Percentiles rank a stretch among this genome's conserved stretches.
Conservation (phyloP, 2,329 filamentous ascomycete genomes). For the Aspergillus aculeatus region DNA sequence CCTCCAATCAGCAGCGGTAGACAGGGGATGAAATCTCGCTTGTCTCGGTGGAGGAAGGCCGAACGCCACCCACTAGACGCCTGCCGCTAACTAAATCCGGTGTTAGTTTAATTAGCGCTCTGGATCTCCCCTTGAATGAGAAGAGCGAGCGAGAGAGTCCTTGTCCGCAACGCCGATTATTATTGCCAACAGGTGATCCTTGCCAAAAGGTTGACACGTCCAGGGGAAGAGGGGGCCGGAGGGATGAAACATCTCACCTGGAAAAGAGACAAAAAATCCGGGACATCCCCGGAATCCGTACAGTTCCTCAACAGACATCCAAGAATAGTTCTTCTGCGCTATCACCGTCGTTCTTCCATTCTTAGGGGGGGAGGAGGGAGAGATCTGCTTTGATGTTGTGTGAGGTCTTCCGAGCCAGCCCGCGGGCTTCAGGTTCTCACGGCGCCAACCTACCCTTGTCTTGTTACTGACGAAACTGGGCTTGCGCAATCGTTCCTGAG, state of each 20-base stretch:
- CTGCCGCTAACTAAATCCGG: conserved; percentile 9
- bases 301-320: neutral
- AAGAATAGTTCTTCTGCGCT: conserved; percentile 2
- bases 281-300: neutral
- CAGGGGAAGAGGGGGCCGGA: neutral
- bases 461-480: no score
- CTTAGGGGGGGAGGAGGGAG: neutral
- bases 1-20: conserved; percentile 17
- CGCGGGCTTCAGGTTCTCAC: neutral
- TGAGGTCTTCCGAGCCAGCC: neutral
- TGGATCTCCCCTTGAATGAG: conserved; percentile 1
- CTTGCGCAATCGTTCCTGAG: no score
- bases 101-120: conserved; percentile 19
- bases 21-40: conserved; percentile 25
- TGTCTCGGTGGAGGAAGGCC: conserved; percentile 18
- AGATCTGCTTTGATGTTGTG: neutral
- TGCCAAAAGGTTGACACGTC: conserved; percentile 20
- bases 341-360: neutral
- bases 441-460: neutral
- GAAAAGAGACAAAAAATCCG: no score
- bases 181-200: conserved; percentile 14
- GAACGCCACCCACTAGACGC: conserved; percentile 18
- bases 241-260: conserved; percentile 9
- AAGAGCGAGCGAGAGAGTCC: neutral
- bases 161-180: conserved; percentile 1